These are phyloP conservation scores for Plasmodium knowlesi DNA, from an alignment of 169 alveolate species.

Conservation along the genomic window DNA sequence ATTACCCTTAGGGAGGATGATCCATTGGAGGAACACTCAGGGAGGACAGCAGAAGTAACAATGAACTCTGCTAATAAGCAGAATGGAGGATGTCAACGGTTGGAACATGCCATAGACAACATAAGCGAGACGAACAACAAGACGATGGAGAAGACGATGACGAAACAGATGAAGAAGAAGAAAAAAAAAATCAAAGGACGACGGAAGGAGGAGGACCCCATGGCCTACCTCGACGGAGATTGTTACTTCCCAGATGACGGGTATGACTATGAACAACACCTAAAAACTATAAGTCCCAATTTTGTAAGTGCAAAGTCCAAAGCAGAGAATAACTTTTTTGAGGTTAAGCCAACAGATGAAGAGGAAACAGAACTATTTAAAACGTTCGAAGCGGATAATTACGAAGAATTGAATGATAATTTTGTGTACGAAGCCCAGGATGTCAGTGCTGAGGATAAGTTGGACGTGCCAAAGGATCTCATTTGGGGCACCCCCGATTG, in stretches of 20 bases:
- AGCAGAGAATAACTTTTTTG: constrained; percentile 23
- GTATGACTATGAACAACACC: constrained; percentile 84
- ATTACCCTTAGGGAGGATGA: not conserved
- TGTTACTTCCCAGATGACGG: constrained; percentile 88
- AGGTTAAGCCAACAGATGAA: constrained; percentile 51
- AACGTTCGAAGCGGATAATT: constrained; percentile 77
- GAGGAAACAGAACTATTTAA: constrained; percentile 80
- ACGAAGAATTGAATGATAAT: constrained; percentile 84
- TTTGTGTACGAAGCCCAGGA: constrained; percentile 82
- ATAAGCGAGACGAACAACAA: not conserved
- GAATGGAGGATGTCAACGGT: not conserved
- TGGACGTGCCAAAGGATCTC: constrained; percentile 75
- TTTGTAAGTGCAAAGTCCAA: constrained; percentile 76
- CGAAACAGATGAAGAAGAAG: not conserved
- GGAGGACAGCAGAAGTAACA: not conserved
- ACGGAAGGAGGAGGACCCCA: not conserved
- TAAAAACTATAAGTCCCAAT: constrained; percentile 80
- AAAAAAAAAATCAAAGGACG: constrained; percentile 5
- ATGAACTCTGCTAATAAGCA: not conserved
- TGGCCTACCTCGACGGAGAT: constrained; percentile 82
- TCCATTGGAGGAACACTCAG: not conserved
- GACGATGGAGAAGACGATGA: not conserved
- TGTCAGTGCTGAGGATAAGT: constrained; percentile 50
- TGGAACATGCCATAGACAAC: not conserved
- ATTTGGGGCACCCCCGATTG: constrained; percentile 82